These are phyloP conservation scores for Aureobasidium musti DNA, from an alignment of 2,329 filamentous ascomycete species.

Conservation along the genomic window DNA sequence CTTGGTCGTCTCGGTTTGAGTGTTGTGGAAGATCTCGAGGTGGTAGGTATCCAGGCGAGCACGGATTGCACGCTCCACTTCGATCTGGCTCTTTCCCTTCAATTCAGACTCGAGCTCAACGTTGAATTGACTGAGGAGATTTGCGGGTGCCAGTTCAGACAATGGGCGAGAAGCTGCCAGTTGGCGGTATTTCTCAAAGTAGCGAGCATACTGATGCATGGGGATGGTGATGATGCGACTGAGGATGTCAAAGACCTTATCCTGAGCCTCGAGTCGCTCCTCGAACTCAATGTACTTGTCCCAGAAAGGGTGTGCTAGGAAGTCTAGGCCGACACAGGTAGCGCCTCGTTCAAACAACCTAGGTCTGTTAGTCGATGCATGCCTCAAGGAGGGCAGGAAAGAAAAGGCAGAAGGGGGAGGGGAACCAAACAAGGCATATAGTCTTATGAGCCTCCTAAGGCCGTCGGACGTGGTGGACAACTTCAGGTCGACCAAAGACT, in stretches of 20 bases:
- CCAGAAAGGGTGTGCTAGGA: conserved; percentile 94
- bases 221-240: conserved; percentile 83
- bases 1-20: conserved; percentile 85
- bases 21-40: conserved; percentile 76
- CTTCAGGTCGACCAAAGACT: background rate
- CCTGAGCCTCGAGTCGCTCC: conserved; percentile 79
- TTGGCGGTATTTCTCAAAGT: conserved; percentile 86
- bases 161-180: conserved; percentile 73
- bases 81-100: conserved; percentile 70
- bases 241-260: conserved; percentile 83
- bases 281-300: conserved; percentile 99
- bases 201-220: conserved; percentile 92
- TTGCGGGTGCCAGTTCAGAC: conserved; percentile 68
- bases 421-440: conserved; percentile 28
- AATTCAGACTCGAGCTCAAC: conserved; percentile 67
- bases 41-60: conserved; percentile 77
- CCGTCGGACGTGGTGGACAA: background rate
- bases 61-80: conserved; percentile 81
- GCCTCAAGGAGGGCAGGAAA: background rate
- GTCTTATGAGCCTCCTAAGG: conserved; percentile 14
- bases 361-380: conserved; percentile 20
- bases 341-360: conserved; percentile 94
- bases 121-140: conserved; percentile 67
- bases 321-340: conserved; percentile 83
- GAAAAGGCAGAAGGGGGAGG: conserved; percentile 11